Evolutionary conservation across 2,329 filamentous ascomycete genomes (phyloP), one percentile per base, ranked within the genome.

Genomic region (Ceratocystis harringtonii): DNA sequence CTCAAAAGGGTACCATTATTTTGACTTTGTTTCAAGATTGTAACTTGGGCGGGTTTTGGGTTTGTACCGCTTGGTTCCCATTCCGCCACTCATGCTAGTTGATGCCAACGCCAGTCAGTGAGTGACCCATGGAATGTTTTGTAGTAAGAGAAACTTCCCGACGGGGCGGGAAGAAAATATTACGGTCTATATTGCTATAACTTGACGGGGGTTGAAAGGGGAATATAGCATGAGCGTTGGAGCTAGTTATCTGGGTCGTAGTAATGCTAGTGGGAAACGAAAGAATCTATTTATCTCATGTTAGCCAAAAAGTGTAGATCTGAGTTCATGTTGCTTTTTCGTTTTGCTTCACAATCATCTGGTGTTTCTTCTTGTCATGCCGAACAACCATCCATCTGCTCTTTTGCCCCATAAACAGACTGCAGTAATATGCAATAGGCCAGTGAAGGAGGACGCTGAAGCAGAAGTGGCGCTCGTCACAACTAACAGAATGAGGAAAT

Each of bases 11-110:
- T 36, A 36, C 3, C 30, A 30, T 36, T 58, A 19, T 30, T 30
- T 52, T 58, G 55, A 19, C 28, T n/a, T 52, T 58, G 55, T 58
- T 58, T 58, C 55, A 58, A 58, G 55, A 58, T 36, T 58, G 55
- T 58, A 36, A 58, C 55, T n/a, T 1, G 25, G 55, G 28, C 22
- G 19, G 28, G 55, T 30, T 58, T 58, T 58, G 55, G 15, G 55
- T 58, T 30, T 36, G 17, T 17, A n/a, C 28, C 28, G 55, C 55
- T 36, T 28, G 55, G 55, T 6, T 58, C n/a, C 30, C 55, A 58
- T 58, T 22, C 28, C 55, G 28, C 55, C 55, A 58, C 30, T 52
- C n/a, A 22, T 52, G 48, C n/a, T 52, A 52, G 28, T 58, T 58
- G 32, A 52, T 52, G 48, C 48, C 48, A 52, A 52, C 48, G 22